These are phyloP conservation scores for Bjerkandera adusta DNA, from an alignment of 1,284 basidiomycete species.

Conservation along the genomic window DNA sequence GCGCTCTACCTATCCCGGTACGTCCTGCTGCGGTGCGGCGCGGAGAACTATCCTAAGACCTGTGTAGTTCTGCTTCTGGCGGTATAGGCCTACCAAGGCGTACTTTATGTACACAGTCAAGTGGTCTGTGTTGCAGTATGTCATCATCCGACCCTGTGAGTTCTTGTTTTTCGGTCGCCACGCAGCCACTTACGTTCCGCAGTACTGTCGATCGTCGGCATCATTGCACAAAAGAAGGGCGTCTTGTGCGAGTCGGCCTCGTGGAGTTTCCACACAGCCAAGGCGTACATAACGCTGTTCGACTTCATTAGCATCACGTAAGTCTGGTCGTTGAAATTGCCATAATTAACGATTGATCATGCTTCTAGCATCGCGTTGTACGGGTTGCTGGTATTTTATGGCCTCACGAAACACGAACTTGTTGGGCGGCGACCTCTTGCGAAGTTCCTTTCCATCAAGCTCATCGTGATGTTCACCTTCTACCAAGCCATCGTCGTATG, in stretches of 20 bases:
- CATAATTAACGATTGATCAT: not conserved
- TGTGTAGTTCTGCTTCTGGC: conserved; percentile 65
- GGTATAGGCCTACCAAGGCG: conserved; percentile 81
- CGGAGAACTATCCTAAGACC: conserved; percentile 1
- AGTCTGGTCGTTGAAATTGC: conserved; percentile 16
- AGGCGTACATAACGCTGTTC: conserved; percentile 67
- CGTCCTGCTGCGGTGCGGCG: conserved; percentile 16
- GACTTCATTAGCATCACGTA: conserved; percentile 82
- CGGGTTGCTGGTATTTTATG: conserved; percentile 80
- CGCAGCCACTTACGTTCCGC: not conserved
- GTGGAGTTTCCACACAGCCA: conserved; percentile 63
- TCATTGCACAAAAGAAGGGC: conserved; percentile 65
- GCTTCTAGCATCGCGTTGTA: conserved; percentile 67
- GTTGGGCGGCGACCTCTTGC: conserved; percentile 72
- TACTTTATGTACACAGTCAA: conserved; percentile 90
- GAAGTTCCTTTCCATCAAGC: conserved; percentile 82
- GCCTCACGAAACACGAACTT: conserved; percentile 75
- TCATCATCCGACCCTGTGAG: conserved; percentile 72
- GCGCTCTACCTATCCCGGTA: conserved; percentile 70
- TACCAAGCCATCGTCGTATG: conserved; percentile 74
- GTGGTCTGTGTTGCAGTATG: conserved; percentile 85
- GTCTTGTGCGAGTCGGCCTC: conserved; percentile 67
- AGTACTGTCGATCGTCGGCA: conserved; percentile 64
- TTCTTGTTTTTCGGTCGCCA: not conserved
- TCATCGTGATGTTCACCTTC: conserved; percentile 85